phyloP scores from a whole-genome alignment of 345 rosid species.

The Geranium rotundifolium region DNA sequence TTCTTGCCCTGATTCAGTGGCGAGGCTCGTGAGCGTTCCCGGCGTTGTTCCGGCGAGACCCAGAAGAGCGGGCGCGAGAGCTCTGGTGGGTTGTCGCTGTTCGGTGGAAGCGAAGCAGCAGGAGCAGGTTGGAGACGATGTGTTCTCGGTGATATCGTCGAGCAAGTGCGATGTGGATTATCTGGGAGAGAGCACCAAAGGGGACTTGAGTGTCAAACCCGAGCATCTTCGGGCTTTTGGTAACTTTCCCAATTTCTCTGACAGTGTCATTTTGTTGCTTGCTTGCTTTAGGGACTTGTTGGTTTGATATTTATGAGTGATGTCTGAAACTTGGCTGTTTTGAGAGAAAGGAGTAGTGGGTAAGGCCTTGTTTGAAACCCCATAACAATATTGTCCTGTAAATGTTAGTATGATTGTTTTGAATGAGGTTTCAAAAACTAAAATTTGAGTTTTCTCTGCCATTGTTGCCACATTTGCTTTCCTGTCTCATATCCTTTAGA shows the following conservation, averaged over 20 bases:
- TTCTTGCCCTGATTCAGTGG: constrained; percentile 11
- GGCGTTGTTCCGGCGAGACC: not conserved
- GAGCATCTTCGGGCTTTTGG: constrained; percentile 55
- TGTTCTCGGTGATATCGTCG: constrained; percentile 64
- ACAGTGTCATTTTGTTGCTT: not conserved
- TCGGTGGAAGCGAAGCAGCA: constrained; percentile 17
- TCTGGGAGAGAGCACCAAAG: constrained; percentile 86
- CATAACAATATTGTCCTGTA: not conserved
- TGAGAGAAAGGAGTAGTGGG: not conserved
- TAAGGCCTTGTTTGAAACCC: not conserved
- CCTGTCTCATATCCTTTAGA: not conserved
- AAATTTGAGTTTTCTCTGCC: too few relatives aligned
- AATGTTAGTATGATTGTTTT: not conserved
- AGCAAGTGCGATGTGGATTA: constrained; percentile 65
- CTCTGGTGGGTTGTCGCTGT: constrained; percentile 11
- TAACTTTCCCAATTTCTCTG: constrained; percentile 7
- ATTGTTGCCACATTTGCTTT: too few relatives aligned
- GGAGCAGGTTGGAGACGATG: constrained; percentile 27
- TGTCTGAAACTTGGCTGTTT: too few relatives aligned
- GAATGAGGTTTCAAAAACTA: too few relatives aligned
- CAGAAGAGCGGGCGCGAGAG: not conserved
- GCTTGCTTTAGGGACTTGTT: not conserved
- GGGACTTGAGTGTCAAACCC: constrained; percentile 75
- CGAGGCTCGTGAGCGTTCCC: constrained; percentile 4
- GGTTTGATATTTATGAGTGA: not conserved